These are phyloP conservation scores for Boletus reticulatus DNA, from an alignment of 768 basidiomycete genomes.

Conservation along the genomic window DNA sequence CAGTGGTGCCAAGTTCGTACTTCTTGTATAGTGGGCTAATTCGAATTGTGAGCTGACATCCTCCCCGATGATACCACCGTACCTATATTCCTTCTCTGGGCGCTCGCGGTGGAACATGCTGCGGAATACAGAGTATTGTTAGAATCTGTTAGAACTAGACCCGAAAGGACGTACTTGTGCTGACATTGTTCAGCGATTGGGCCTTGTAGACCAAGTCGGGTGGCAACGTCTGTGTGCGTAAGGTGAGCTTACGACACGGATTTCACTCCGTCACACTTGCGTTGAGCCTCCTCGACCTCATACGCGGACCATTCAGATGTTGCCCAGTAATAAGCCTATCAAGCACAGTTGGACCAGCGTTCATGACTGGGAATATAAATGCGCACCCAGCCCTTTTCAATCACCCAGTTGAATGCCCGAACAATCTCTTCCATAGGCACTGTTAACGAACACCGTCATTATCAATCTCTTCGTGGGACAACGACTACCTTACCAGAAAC, in stretches of 20 bases:
- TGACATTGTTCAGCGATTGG: conserved; percentile 56
- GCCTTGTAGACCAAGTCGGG: conserved; percentile 45
- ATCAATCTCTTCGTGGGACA: not conserved
- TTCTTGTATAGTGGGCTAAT: conserved; percentile 46
- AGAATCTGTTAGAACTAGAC: no score
- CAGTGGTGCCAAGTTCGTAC: conserved; percentile 46
- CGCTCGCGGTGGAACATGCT: conserved; percentile 52
- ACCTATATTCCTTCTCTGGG: conserved; percentile 55
- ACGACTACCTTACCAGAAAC: conserved; percentile 24
- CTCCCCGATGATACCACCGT: conserved; percentile 15
- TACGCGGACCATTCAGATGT: conserved; percentile 57
- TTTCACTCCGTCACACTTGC: conserved; percentile 14
- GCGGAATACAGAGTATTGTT: not conserved
- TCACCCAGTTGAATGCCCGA: conserved; percentile 55
- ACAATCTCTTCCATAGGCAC: conserved; percentile 54
- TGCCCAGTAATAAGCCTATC: conserved; percentile 44
- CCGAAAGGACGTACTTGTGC: conserved; percentile 33
- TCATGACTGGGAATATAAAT: not conserved
- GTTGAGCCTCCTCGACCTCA: conserved; percentile 45
- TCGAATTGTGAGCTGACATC: conserved; percentile 1
- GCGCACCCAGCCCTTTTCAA: conserved; percentile 46
- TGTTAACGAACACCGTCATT: conserved; percentile 9
- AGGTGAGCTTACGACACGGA: not conserved
- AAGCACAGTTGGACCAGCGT: not conserved
- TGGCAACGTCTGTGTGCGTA: conserved; percentile 40